Percentiles rank a stretch among this genome's conserved stretches.
phyloP scores from a whole-genome alignment of 805 yeast species.

The Yamadazyma endophytica region DNA sequence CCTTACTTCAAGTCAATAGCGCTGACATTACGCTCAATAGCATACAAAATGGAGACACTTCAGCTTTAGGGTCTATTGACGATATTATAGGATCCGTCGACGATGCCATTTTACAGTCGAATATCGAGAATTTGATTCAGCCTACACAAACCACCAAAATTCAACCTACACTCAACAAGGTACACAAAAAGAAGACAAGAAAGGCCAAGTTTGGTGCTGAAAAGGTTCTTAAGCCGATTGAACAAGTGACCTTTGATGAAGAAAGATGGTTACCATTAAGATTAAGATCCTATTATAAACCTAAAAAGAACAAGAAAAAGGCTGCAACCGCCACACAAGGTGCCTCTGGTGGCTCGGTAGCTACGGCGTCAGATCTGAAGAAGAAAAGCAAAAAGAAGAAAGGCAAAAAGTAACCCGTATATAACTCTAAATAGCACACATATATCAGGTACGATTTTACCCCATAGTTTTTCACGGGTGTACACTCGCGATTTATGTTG shows the following conservation, averaged over 20 bases:
- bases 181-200: conserved; percentile 21
- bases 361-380: conserved; percentile 6
- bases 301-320: conserved; percentile 59
- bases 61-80: conserved; percentile 19
- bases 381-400: conserved; percentile 19
- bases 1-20: conserved; percentile 15
- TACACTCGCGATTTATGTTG: conserved; percentile 4
- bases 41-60: conserved; percentile 15
- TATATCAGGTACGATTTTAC: neutral
- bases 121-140: conserved; percentile 24
- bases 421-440: neutral
- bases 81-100: conserved; percentile 13
- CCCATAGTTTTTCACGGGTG: neutral
- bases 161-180: conserved; percentile 8
- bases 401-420: conserved; percentile 17
- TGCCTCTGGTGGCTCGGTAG: conserved; percentile 19
- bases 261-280: conserved; percentile 93
- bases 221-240: conserved; percentile 23
- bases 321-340: conserved; percentile 23
- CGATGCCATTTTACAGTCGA: conserved; percentile 29
- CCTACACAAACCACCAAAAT: neutral
- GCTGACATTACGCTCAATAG: conserved; percentile 21
- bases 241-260: conserved; percentile 30
- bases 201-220: conserved; percentile 24
- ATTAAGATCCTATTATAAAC: conserved; percentile 79